Evolutionary conservation across 2,329 filamentous ascomycete genomes (phyloP), one percentile per base, ranked within the genome.

Genomic region (Pleomassaria siparia): DNA sequence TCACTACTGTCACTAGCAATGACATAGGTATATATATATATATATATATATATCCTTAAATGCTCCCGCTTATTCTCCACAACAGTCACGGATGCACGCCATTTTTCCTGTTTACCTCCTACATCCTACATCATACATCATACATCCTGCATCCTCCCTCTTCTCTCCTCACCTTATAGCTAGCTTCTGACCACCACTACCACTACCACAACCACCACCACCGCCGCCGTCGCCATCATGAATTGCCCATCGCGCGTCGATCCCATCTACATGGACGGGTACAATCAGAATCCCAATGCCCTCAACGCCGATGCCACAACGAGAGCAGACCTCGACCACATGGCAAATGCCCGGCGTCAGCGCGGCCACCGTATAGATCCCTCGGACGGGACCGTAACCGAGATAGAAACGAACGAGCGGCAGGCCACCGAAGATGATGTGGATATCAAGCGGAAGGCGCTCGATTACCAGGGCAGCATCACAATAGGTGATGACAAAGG

Each of bases 201-300:
- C 10, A 22, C n/a, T 24, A 3, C 12, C 22, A 21, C 10, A n/a
- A n/a, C 40, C 16, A 4, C 39, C 9, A 24, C 26, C 30, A 2
- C 30, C 33, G 6, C 42, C 37, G 13, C 18, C 10, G 12, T 21
- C 43, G 39, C 50, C 44, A 46, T 43, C 48, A 87, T 87, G 84
- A 86, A 86, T 60, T 85, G 83, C 64, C 83, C 83, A 47, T 85
- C 83, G 5, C 75, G 81, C 55, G 81, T 76, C 25, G 83, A 87
- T 50, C 71, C 72, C 10, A 73, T 76, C 24, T 65, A 76, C 41
- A 72, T 75, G 40, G 76, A 80, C 43, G 75, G 76, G 18, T 83
- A 77, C 71, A 87, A 86, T 60, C 84, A 86, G 67, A 85, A 75
- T 53, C 84, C 83, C 1, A 72, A 77, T 46, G 72, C 73, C 2